Evolutionary conservation across 2,329 filamentous ascomycete genomes (phyloP).

Genomic region (Diaporthe vexans): DNA sequence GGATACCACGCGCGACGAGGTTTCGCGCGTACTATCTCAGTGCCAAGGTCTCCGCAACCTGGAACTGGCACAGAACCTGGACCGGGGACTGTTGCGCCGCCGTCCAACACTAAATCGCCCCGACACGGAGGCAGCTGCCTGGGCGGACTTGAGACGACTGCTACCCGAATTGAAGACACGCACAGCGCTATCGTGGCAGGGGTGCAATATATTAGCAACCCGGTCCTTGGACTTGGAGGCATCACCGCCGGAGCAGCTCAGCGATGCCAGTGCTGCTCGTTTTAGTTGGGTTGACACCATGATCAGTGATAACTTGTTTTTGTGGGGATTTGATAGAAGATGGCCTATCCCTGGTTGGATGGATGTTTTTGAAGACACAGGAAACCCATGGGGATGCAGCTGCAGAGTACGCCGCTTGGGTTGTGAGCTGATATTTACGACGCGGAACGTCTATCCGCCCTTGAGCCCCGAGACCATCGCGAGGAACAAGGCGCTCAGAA

Average conservation of each 20-base stretch:
- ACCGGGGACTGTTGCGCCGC: not conserved
- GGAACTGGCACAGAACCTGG: not conserved
- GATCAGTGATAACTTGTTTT: too few species aligned
- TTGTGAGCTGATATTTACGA: not conserved
- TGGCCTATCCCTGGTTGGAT: too few species aligned
- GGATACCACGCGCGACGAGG: accelerated
- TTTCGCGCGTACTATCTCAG: not conserved
- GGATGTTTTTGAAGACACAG: too few species aligned
- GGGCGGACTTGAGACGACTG: not conserved
- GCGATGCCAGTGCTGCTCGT: too few species aligned
- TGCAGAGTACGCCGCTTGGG: too few species aligned
- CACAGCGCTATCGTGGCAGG: not conserved
- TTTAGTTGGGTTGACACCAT: too few species aligned
- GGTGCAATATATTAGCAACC: accelerated
- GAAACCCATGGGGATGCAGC: accelerated
- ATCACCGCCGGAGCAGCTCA: not conserved
- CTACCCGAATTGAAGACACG: not conserved
- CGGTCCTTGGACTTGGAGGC: not conserved
- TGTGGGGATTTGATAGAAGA: too few species aligned
- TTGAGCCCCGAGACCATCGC: too few species aligned
- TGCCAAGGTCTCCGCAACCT: not conserved
- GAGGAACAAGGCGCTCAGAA: not conserved
- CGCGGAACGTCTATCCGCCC: not conserved
- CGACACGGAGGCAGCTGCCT: accelerated
- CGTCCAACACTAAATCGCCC: too few species aligned